Conservation (phyloP, 2,329 filamentous ascomycete species). For the Teratosphaeria destructans region DNA sequence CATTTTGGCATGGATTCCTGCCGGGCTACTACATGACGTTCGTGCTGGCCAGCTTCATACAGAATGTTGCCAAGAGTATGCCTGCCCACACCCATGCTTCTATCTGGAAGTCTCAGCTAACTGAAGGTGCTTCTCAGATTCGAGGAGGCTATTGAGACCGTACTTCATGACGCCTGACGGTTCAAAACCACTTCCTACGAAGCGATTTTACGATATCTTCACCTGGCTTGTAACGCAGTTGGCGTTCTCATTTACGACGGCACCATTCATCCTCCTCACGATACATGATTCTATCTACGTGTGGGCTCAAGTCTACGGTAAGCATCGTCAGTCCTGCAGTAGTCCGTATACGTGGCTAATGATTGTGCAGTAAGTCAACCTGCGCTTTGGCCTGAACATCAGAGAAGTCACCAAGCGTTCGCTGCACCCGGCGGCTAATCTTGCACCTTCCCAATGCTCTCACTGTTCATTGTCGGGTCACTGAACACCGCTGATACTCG, state of each 20-base stretch:
- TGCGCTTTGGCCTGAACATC: background rate
- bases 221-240: constrained; percentile 68
- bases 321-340: background rate
- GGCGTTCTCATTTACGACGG: constrained; percentile 71
- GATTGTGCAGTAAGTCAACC: background rate
- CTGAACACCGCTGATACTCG: constrained; percentile 36
- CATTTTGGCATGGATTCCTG: constrained; percentile 97
- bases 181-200: constrained; percentile 55
- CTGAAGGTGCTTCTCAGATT: constrained; percentile 46
- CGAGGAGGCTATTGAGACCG: constrained; percentile 77
- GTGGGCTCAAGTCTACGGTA: constrained; percentile 45
- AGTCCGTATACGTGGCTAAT: background rate
- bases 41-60: constrained; percentile 77
- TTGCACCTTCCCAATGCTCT: background rate
- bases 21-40: constrained; percentile 93
- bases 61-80: constrained; percentile 89
- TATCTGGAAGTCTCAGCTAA: background rate
- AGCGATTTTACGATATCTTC: constrained; percentile 76
- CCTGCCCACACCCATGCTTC: constrained; percentile 12
- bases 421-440: background rate
- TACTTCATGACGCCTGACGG: constrained; percentile 81
- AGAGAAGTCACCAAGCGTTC: background rate
- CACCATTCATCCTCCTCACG: constrained; percentile 75
- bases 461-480: background rate
- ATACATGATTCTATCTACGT: constrained; percentile 60